Conservation (phyloP, 1,139 yeast species). For the Geotrichum siamense region DNA sequence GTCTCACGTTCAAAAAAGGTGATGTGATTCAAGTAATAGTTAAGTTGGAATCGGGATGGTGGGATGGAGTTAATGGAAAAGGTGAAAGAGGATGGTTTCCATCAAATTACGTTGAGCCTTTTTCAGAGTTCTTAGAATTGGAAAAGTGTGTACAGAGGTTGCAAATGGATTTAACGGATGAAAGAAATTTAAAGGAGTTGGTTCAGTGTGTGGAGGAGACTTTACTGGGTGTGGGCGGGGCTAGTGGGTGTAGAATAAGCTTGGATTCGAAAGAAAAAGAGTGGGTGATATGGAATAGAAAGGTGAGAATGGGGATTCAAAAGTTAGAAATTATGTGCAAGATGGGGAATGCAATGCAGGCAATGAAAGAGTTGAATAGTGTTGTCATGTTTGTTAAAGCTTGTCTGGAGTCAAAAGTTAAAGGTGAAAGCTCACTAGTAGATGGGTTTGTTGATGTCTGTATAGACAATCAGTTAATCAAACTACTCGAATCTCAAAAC, state of each 20-base stretch:
- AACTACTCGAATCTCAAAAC: constrained; percentile 1
- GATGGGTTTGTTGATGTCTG: not conserved
- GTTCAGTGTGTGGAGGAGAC: not conserved
- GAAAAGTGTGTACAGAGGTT: not conserved
- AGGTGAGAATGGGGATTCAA: not conserved
- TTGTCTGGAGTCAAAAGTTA: not conserved
- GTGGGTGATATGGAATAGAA: constrained; percentile 1
- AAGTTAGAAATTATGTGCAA: not conserved
- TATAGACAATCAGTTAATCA: constrained; percentile 18
- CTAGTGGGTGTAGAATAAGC: constrained; percentile 8
- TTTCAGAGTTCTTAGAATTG: not conserved
- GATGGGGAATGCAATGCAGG: not conserved
- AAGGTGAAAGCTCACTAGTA: not conserved
- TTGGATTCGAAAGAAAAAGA: constrained; percentile 19
- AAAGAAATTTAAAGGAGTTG: not conserved
- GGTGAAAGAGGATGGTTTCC: constrained; percentile 36
- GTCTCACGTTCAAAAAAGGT: constrained; percentile 49
- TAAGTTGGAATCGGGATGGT: constrained; percentile 39
- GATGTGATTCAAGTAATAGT: constrained; percentile 58
- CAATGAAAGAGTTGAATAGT: not conserved
- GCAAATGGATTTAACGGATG: not conserved
- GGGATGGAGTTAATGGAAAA: constrained; percentile 30
- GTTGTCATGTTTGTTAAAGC: no score
- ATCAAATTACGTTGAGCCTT: constrained; percentile 24
- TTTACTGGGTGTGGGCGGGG: not conserved